Conservation (phyloP, 2,329 filamentous ascomycete genomes). For the Talaromyces sp. region DNA sequence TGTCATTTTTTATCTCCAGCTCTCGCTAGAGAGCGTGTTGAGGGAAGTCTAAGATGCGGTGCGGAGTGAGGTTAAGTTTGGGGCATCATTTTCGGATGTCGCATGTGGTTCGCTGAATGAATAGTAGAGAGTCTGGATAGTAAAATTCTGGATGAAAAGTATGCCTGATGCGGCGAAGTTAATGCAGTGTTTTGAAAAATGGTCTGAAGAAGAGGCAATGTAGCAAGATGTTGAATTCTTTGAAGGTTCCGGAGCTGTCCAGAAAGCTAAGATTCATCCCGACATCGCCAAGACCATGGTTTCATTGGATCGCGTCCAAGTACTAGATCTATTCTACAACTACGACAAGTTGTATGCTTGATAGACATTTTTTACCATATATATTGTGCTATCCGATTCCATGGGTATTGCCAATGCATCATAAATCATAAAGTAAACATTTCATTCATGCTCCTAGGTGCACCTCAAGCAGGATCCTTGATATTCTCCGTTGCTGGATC, state of each 20-base stretch:
- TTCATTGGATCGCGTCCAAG: neutral
- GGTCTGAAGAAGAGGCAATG: neutral
- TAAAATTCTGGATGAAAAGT: too few relatives aligned
- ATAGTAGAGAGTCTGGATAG: neutral
- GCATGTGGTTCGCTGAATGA: neutral
- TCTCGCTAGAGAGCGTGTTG: constrained; percentile 13
- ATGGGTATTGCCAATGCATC: constrained; percentile 14
- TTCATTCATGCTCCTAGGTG: neutral
- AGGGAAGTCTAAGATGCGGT: neutral
- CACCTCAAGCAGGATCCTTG: constrained; percentile 65
- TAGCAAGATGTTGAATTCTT: constrained; percentile 5
- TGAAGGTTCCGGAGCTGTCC: constrained; percentile 8
- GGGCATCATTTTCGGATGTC: neutral
- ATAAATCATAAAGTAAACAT: constrained; percentile 15
- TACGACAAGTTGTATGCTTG: neutral
- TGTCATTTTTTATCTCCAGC: constrained; percentile 37
- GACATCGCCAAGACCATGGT: constrained; percentile 16
- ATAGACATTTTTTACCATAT: neutral
- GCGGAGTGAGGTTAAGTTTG: constrained; percentile 1
- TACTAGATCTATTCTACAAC: neutral
- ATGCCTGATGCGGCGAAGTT: neutral
- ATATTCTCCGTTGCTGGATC: constrained; percentile 73
- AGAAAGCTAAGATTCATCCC: constrained; percentile 8
- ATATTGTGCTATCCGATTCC: neutral
- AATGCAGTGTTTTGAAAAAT: neutral